These are phyloP conservation scores for Cladosporium sphaerospermum DNA, from an alignment of 2,329 filamentous ascomycete species.

Conservation along the genomic window DNA sequence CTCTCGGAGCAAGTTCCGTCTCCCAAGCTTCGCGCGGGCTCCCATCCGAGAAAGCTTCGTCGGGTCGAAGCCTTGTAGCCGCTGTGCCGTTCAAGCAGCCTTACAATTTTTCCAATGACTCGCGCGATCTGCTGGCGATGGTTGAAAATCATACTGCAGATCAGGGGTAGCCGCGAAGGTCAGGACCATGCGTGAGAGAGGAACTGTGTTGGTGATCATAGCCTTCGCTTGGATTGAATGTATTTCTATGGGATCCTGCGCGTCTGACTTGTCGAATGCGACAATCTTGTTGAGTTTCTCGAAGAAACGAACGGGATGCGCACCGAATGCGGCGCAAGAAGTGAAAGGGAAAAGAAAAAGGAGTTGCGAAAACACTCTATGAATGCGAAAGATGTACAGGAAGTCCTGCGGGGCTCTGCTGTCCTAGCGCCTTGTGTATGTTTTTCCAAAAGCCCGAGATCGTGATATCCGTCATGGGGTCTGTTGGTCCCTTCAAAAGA, in stretches of 20 bases:
- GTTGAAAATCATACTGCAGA: too few relatives aligned
- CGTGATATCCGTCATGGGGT: conserved; percentile 1
- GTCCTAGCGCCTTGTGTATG: background rate
- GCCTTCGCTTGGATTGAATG: conserved; percentile 5
- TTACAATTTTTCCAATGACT: background rate
- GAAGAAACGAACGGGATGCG: background rate
- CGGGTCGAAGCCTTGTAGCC: background rate
- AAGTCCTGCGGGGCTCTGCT: background rate
- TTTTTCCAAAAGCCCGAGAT: conserved; percentile 1
- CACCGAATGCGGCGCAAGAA: background rate
- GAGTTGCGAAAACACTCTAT: background rate
- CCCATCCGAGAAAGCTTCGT: background rate
- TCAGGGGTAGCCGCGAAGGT: too few relatives aligned
- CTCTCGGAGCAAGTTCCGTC: conserved; percentile 1
- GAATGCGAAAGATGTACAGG: background rate
- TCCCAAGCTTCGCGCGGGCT: background rate
- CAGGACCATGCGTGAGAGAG: background rate
- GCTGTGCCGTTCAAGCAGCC: background rate
- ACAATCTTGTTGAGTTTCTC: background rate
- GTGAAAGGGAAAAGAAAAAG: background rate
- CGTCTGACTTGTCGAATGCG: too few relatives aligned
- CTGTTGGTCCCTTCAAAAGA: conserved; percentile 3
- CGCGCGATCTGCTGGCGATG: background rate
- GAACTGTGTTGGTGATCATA: background rate
- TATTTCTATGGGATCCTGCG: background rate